These are phyloP conservation scores for Ashbya aceris DNA, from an alignment of 1,139 yeast genomes.

Conservation along the genomic window DNA sequence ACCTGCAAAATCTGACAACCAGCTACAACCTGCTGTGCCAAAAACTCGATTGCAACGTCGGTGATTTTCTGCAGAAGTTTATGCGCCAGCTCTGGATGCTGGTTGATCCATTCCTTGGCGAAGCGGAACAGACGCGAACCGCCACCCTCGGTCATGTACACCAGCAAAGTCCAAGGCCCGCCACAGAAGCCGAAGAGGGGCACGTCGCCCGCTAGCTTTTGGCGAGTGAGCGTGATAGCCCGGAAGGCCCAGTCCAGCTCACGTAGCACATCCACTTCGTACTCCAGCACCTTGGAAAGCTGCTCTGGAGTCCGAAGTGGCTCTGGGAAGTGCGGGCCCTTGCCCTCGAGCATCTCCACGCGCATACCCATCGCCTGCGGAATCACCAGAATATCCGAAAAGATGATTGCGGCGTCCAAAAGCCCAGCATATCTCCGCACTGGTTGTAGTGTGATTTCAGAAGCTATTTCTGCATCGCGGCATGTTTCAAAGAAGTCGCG, in stretches of 20 bases:
- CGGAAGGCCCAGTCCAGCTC: conserved; percentile 92
- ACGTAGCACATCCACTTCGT: conserved; percentile 58
- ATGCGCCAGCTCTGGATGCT: conserved; percentile 65
- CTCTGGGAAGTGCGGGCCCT: conserved; percentile 87
- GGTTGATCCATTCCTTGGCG: conserved; percentile 88
- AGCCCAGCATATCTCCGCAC: conserved; percentile 81
- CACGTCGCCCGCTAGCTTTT: conserved; percentile 76
- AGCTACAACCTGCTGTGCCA: conserved; percentile 90
- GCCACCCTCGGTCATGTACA: conserved; percentile 97
- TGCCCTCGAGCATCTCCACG: conserved; percentile 88
- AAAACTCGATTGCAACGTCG: conserved; percentile 82
- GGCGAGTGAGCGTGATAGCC: conserved; percentile 80
- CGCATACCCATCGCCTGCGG: conserved; percentile 99
- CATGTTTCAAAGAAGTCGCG: conserved; percentile 91
- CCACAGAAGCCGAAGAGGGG: conserved; percentile 95
- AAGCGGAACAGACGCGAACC: conserved; percentile 85
- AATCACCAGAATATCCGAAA: conserved; percentile 87
- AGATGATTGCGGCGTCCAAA: conserved; percentile 93
- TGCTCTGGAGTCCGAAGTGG: conserved; percentile 76
- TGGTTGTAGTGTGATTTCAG: conserved; percentile 93
- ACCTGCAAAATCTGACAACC: conserved; percentile 98
- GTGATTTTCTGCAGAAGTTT: conserved; percentile 67
- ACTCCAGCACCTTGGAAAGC: conserved; percentile 43
- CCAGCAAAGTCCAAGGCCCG: conserved; percentile 95
- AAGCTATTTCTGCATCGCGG: conserved; percentile 86